Percentiles rank a stretch among this genome's conserved stretches.
Conservation (phyloP, 192 early-diverging fungal species). For the Coemansia brasiliensis region DNA sequence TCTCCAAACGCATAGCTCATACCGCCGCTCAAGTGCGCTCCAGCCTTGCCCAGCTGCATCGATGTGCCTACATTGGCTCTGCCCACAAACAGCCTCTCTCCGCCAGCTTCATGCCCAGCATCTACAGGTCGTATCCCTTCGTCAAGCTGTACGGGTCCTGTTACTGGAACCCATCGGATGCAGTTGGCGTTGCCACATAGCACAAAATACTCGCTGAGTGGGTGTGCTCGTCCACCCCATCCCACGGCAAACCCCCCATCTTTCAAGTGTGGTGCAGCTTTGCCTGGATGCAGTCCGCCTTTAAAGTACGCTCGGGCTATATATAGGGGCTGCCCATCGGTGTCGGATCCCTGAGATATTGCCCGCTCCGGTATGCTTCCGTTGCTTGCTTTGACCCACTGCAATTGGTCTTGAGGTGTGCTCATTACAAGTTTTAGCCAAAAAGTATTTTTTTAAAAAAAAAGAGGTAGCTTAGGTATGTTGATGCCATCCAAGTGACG, state of each 20-base stretch:
- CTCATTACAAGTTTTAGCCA: background rate
- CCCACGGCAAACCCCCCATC: conserved; percentile 52
- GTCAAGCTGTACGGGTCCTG: conserved; percentile 28
- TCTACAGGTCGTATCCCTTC: conserved; percentile 8
- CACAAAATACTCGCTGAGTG: conserved; percentile 55
- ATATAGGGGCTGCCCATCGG: conserved; percentile 56
- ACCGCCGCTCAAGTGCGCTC: conserved; percentile 24
- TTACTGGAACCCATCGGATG: conserved; percentile 49
- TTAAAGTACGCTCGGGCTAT: conserved; percentile 58
- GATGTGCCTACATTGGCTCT: conserved; percentile 21
- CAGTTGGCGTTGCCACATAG: conserved; percentile 58
- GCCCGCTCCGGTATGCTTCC: conserved; percentile 31
- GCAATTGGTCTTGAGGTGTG: conserved; percentile 8
- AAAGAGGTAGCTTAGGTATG: background rate
- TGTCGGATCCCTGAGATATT: conserved; percentile 57
- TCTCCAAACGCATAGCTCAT: conserved; percentile 36
- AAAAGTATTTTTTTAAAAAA: no score
- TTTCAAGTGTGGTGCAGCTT: conserved; percentile 44
- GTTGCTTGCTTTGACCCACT: conserved; percentile 31
- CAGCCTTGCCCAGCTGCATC: conserved; percentile 46
- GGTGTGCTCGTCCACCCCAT: conserved; percentile 54
- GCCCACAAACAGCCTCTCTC: conserved; percentile 38
- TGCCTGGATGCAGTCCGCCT: conserved; percentile 52
- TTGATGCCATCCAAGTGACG: no score
- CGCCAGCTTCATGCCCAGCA: conserved; percentile 41